Evolutionary conservation across 2,329 filamentous ascomycete genomes (phyloP).

Genomic region (Phaeosphaeriaceae sp.): DNA sequence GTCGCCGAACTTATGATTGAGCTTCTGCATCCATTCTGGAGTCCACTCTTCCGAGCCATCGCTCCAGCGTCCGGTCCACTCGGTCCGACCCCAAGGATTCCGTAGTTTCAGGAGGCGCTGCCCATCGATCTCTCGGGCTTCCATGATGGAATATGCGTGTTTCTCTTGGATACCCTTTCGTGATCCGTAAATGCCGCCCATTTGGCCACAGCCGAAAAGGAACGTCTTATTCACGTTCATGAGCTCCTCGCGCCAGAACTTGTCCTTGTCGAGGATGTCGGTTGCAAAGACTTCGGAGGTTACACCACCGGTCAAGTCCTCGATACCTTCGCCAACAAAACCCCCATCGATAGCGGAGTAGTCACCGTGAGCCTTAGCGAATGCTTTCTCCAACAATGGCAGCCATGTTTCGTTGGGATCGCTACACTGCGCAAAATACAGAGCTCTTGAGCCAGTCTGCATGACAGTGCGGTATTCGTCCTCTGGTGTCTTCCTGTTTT

Average conservation of each 20-base stretch:
- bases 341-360: constrained; percentile 78
- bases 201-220: constrained; percentile 74
- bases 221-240: constrained; percentile 83
- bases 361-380: constrained; percentile 84
- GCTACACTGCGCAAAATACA: constrained; percentile 80
- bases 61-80: constrained; percentile 83
- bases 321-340: constrained; percentile 70
- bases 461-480: constrained; percentile 72
- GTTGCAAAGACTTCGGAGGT: constrained; percentile 73
- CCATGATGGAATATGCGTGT: constrained; percentile 67
- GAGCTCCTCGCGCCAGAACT: constrained; percentile 84
- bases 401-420: constrained; percentile 85
- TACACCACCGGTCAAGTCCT: constrained; percentile 71
- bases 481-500: constrained; percentile 75
- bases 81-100: constrained; percentile 83
- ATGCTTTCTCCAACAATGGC: constrained; percentile 81
- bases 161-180: constrained; percentile 57
- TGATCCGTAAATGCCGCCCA: constrained; percentile 68
- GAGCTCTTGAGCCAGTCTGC: constrained; percentile 77
- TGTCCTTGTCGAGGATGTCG: constrained; percentile 78
- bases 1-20: constrained; percentile 78
- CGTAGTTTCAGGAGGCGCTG: constrained; percentile 59
- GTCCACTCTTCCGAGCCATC: constrained; percentile 89
- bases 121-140: constrained; percentile 67
- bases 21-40: constrained; percentile 75